phyloP scores from a whole-genome alignment of 495 filamentous ascomycete genomes.

The Podospora australis region DNA sequence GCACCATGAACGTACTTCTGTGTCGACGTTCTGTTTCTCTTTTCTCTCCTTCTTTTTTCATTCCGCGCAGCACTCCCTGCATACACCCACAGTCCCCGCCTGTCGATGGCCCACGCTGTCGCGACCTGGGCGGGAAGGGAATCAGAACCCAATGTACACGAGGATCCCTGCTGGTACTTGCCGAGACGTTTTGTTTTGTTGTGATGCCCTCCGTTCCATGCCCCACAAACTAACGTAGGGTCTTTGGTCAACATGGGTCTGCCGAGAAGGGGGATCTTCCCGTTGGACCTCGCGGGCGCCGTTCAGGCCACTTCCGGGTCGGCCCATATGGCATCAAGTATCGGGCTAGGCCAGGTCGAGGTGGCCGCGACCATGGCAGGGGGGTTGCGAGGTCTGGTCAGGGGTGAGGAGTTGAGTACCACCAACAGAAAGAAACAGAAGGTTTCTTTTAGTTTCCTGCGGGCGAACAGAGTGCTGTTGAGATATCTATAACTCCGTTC shows the following conservation, averaged over 20 bases:
- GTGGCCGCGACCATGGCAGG: slow-evolving; percentile 20
- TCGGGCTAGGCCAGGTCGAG: slow-evolving; percentile 23
- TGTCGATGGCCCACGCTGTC: slow-evolving; percentile 12
- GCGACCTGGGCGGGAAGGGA: slow-evolving; percentile 18
- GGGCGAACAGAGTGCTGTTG: too few species aligned
- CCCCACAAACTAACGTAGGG: slow-evolving; percentile 10
- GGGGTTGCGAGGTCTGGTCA: slow-evolving; percentile 5
- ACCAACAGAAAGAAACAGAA: slow-evolving; percentile 18
- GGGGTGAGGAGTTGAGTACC: slow-evolving; percentile 4
- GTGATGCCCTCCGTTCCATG: neutral
- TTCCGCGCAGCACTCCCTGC: slow-evolving; percentile 13
- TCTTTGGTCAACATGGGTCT: slow-evolving; percentile 7
- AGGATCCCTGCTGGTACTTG: slow-evolving; percentile 7
- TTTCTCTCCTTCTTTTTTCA: slow-evolving; percentile 1
- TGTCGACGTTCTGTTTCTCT: slow-evolving; percentile 4
- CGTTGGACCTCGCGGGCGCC: slow-evolving; percentile 17
- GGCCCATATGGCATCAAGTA: slow-evolving; percentile 29
- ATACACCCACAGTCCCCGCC: slow-evolving; percentile 21
- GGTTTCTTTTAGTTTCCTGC: slow-evolving; percentile 14
- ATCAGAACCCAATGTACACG: slow-evolving; percentile 18
- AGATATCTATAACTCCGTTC: too few species aligned
- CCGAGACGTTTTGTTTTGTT: slow-evolving; percentile 1
- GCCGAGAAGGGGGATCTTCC: slow-evolving; percentile 19
- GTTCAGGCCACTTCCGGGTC: slow-evolving; percentile 20
- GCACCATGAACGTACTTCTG: neutral